A percentile compares a stretch with the other conserved stretches of the same genome.
phyloP scores from a whole-genome alignment of 371 early-diverging fungal genomes.

The Mucor circinelloides region DNA sequence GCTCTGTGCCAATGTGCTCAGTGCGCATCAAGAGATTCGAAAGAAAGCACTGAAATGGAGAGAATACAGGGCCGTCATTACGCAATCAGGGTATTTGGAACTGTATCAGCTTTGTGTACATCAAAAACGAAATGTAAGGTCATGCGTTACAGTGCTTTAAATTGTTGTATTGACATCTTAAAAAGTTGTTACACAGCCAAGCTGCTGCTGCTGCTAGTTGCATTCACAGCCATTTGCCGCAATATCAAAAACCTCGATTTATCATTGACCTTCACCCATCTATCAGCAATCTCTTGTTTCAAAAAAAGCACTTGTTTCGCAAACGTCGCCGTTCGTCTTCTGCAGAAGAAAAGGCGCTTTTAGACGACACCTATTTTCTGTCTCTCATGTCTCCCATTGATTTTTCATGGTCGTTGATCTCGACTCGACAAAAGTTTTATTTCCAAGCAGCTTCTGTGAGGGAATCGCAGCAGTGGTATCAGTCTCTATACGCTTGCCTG shows the following conservation, averaged over 20 bases:
- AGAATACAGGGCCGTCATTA: constrained; percentile 2
- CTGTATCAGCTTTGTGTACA: constrained; percentile 1
- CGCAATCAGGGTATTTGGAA: not conserved
- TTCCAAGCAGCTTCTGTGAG: constrained; percentile 2
- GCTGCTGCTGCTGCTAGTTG: not conserved
- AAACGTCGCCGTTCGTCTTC: not conserved
- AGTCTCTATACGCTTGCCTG: constrained; percentile 4
- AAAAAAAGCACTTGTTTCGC: not conserved
- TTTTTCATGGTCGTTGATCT: constrained; percentile 2
- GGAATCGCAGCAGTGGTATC: constrained; percentile 14
- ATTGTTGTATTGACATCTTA: not conserved
- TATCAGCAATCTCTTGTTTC: not conserved
- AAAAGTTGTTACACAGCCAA: not conserved
- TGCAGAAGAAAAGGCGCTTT: not conserved
- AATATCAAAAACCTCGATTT: not conserved
- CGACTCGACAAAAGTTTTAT: not conserved
- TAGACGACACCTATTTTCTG: not conserved
- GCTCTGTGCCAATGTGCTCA: constrained; percentile 2
- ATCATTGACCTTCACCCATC: not conserved
- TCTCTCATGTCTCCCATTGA: constrained; percentile 7
- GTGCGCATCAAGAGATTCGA: not conserved
- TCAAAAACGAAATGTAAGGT: not conserved
- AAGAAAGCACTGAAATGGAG: constrained; percentile 3
- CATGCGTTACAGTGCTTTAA: not conserved
- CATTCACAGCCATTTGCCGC: not conserved